Conservation (phyloP, 31 red algal genomes). For the Porphyra umbilicalis region DNA sequence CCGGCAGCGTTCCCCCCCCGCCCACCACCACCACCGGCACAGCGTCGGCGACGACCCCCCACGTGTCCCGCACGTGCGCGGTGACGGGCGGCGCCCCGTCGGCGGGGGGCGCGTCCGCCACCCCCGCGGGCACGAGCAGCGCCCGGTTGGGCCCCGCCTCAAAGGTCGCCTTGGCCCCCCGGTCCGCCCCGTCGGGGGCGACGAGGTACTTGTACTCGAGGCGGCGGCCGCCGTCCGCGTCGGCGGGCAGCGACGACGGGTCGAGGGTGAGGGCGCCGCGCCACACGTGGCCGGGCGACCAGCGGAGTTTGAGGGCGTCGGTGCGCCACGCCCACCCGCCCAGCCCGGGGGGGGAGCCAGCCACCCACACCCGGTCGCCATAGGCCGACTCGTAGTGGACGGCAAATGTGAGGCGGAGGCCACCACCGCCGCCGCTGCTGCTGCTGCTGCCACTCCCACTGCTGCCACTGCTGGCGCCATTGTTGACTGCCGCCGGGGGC, state of each 20-base stretch:
- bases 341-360: constrained; percentile 26
- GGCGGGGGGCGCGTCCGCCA: background rate
- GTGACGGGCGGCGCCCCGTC: background rate
- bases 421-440: background rate
- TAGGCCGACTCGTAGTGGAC: constrained; percentile 19
- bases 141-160: constrained; percentile 41
- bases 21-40: background rate
- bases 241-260: constrained; percentile 10
- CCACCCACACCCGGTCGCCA: constrained; percentile 18
- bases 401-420: constrained; percentile 14
- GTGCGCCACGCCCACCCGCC: constrained; percentile 13
- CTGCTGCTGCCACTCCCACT: too few relatives aligned
- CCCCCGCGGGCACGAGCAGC: constrained; percentile 11
- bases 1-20: background rate
- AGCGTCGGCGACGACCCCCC: constrained; percentile 3
- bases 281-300: constrained; percentile 35
- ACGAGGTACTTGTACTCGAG: constrained; percentile 59
- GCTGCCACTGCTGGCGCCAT: background rate
- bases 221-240: constrained; percentile 9
- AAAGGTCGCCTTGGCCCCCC: constrained; percentile 1
- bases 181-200: constrained; percentile 10
- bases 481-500: background rate
- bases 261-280: constrained; percentile 5
- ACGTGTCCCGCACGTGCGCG: constrained; percentile 6
- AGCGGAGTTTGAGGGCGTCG: constrained; percentile 4